A percentile compares a stretch with the other conserved stretches of the same genome.
phyloP scores from a whole-genome alignment of 306 rosid genomes.

The Cicer bijugum region DNA sequence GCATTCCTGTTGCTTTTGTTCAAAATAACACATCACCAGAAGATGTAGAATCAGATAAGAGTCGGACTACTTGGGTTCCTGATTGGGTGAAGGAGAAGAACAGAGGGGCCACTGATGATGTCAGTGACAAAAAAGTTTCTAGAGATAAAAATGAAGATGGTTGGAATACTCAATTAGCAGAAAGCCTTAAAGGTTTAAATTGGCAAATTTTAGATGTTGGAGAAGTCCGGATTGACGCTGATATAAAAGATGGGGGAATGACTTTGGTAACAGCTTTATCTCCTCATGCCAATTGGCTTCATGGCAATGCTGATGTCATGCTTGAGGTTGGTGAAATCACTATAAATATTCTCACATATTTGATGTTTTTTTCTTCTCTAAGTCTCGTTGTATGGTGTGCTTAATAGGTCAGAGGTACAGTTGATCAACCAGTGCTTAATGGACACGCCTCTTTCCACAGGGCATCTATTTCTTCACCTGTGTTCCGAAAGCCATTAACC shows the following conservation, averaged over 20 bases:
- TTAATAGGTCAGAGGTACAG: slow-evolving; percentile 86
- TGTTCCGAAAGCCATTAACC: slow-evolving; percentile 83
- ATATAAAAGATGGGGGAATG: slow-evolving; percentile 98
- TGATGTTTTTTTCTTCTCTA: slow-evolving; percentile 37
- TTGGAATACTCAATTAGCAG: slow-evolving; percentile 87
- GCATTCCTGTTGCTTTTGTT: slow-evolving; percentile 79
- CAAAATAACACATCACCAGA: slow-evolving; percentile 66
- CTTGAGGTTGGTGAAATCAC: slow-evolving; percentile 70
- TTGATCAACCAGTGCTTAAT: slow-evolving; percentile 84
- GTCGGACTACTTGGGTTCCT: slow-evolving; percentile 68
- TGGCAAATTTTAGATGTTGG: slow-evolving; percentile 92
- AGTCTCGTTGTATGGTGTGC: slow-evolving; percentile 39
- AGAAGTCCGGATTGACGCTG: slow-evolving; percentile 94
- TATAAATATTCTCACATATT: slow-evolving; percentile 38
- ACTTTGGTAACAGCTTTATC: slow-evolving; percentile 85
- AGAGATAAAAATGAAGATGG: slow-evolving; percentile 91
- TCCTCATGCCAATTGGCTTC: slow-evolving; percentile 94
- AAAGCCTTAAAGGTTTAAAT: slow-evolving; percentile 90
- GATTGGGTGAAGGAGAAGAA: slow-evolving; percentile 89
- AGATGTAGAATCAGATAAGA: slow-evolving; percentile 69
- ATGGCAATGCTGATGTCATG: slow-evolving; percentile 88
- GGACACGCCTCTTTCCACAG: slow-evolving; percentile 91
- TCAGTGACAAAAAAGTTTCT: slow-evolving; percentile 65
- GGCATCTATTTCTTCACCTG: slow-evolving; percentile 92
- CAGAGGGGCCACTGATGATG: slow-evolving; percentile 60